phyloP scores from a whole-genome alignment of 2,329 filamentous ascomycete species.

The Lachnellula willkommii region DNA sequence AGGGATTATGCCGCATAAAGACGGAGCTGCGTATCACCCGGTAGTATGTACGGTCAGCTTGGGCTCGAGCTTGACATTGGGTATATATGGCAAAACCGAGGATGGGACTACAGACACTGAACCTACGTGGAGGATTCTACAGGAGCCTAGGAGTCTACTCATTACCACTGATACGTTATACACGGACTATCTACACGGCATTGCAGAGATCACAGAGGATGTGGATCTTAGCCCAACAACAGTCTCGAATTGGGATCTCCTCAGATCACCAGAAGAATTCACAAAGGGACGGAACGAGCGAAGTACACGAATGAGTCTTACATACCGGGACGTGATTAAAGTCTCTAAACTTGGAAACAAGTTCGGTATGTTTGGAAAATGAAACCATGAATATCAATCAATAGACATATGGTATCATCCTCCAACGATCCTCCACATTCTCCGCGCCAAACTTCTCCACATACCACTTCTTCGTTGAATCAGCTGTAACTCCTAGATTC shows the following conservation, averaged over 20 bases:
- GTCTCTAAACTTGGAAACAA: conserved; percentile 69
- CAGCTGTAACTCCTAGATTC: conserved; percentile 78
- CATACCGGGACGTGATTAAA: conserved; percentile 80
- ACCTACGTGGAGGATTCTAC: conserved; percentile 58
- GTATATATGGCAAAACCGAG: conserved; percentile 62
- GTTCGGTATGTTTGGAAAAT: conserved; percentile 46
- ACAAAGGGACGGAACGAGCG: conserved; percentile 51
- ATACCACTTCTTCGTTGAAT: conserved; percentile 77
- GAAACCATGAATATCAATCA: conserved; percentile 31
- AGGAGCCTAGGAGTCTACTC: conserved; percentile 77
- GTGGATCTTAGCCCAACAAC: conserved; percentile 54
- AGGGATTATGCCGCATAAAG: conserved; percentile 97
- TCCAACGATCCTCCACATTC: conserved; percentile 59
- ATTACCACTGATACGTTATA: conserved; percentile 68
- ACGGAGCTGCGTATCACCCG: conserved; percentile 79
- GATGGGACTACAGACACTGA: conserved; percentile 51
- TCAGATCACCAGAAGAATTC: conserved; percentile 47
- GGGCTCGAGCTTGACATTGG: conserved; percentile 69
- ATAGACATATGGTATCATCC: conserved; percentile 69
- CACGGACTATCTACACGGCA: conserved; percentile 68
- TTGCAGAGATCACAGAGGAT: conserved; percentile 62
- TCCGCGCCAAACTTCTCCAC: conserved; percentile 64
- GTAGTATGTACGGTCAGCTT: conserved; percentile 89
- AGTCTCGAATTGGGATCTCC: conserved; percentile 67
- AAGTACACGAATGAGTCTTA: conserved; percentile 63